A percentile compares a stretch with the other conserved stretches of the same genome.
Conservation (phyloP, 164 flowering plant species). For the Sextonia rubra region DNA sequence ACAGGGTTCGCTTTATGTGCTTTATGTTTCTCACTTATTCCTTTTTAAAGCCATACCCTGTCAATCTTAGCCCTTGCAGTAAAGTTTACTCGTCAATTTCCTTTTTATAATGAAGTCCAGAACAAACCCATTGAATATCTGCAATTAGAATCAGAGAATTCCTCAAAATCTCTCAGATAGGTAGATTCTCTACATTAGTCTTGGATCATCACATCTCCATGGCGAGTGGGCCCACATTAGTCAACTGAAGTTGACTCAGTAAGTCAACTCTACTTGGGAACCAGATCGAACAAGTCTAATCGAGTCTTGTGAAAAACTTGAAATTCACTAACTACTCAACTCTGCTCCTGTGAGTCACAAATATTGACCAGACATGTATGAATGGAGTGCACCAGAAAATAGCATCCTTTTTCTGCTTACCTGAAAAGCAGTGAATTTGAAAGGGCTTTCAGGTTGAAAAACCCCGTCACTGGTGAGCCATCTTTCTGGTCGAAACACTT, state of each 20-base stretch:
- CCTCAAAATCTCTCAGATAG: too few species aligned
- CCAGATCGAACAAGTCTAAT: not conserved
- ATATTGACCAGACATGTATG: not conserved
- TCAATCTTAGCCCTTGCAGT: too few species aligned
- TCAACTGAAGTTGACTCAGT: not conserved
- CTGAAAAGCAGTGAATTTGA: constrained; percentile 69
- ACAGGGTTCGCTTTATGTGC: too few species aligned
- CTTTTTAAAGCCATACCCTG: too few species aligned
- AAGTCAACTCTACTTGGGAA: not conserved
- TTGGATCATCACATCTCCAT: too few species aligned
- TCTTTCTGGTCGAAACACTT: constrained; percentile 59
- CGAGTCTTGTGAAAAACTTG: not conserved
- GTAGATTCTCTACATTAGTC: too few species aligned
- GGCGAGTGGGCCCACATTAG: too few species aligned
- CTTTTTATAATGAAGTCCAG: too few species aligned
- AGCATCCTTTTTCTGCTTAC: constrained; percentile 23
- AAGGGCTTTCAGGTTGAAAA: constrained; percentile 58
- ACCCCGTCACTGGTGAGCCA: constrained; percentile 51
- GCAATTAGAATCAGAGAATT: too few species aligned
- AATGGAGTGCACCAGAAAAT: not conserved
- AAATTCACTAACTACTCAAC: not conserved
- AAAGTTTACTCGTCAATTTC: too few species aligned
- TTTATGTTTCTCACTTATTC: too few species aligned
- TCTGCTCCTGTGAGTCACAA: not conserved
- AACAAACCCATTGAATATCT: too few species aligned